phyloP scores from a whole-genome alignment of 257 asterid genomes.

The Datura wrightii region DNA sequence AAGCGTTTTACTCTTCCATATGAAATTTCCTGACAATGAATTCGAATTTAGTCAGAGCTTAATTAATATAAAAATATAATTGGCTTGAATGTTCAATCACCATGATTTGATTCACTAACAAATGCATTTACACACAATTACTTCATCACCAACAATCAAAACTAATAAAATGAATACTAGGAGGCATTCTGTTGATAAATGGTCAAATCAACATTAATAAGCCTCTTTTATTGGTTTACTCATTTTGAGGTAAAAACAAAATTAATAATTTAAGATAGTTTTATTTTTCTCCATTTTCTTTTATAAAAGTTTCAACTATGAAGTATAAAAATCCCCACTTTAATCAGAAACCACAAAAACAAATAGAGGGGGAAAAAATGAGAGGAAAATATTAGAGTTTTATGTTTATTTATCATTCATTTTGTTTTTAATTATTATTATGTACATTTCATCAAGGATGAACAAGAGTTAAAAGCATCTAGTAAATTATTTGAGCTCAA shows the following conservation, averaged over 20 bases:
- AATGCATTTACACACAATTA: not conserved
- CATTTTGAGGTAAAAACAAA: too few species aligned
- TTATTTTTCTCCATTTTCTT: not conserved
- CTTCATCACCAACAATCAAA: not conserved
- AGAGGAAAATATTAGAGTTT: not conserved
- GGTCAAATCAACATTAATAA: conserved; percentile 1
- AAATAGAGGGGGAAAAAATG: not conserved
- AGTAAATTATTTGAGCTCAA: too few species aligned
- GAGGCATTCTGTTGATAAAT: not conserved
- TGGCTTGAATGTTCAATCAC: not conserved
- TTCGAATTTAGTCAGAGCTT: accelerated
- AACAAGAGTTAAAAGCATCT: too few species aligned
- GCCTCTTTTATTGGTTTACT: not conserved
- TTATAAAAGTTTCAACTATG: not conserved
- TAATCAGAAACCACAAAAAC: not conserved
- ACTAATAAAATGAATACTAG: not conserved
- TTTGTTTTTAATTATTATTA: too few species aligned
- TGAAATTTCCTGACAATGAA: not conserved
- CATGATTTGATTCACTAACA: not conserved
- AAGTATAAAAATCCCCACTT: not conserved
- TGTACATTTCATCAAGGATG: too few species aligned
- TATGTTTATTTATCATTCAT: not conserved
- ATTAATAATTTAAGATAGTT: not conserved
- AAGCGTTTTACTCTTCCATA: not conserved
- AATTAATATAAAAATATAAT: not conserved